phyloP scores from a whole-genome alignment of 306 rosid species.

The Fragaria iinumae region DNA sequence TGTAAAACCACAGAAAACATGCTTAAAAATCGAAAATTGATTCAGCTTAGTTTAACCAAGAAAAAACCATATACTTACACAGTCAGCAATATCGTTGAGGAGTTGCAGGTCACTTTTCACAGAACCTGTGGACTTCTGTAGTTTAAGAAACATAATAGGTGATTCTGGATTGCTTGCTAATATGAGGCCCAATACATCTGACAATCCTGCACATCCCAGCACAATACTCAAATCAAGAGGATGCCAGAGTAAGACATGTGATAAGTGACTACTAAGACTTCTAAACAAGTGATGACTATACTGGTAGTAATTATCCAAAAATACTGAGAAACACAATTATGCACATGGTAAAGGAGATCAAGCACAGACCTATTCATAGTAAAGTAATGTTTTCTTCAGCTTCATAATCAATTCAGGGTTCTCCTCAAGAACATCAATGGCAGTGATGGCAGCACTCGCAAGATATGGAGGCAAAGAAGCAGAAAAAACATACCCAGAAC shows the following conservation, averaged over 20 bases:
- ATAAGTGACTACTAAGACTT: neutral
- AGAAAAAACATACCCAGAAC: too few species aligned
- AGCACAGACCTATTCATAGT: too few species aligned
- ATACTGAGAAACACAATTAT: too few species aligned
- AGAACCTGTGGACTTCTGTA: conserved; percentile 70
- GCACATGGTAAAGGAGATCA: too few species aligned
- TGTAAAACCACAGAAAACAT: conserved; percentile 33
- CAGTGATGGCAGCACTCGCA: too few species aligned
- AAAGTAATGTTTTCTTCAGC: too few species aligned
- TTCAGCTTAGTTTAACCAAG: conserved; percentile 3
- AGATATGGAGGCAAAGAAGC: too few species aligned
- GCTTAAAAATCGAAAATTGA: conserved; percentile 6
- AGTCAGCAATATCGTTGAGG: conserved; percentile 63
- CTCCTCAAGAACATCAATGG: too few species aligned
- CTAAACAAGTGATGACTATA: neutral
- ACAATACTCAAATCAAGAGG: conserved; percentile 16
- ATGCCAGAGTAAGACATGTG: neutral
- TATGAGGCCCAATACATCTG: conserved; percentile 52
- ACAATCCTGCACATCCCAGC: conserved; percentile 56
- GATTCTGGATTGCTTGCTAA: conserved; percentile 75
- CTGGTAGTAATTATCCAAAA: neutral
- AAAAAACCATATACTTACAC: conserved; percentile 45
- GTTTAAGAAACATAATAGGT: conserved; percentile 75
- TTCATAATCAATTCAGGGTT: too few species aligned
- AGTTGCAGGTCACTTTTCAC: conserved; percentile 48